Conservation (phyloP, 352 stramenopile genomes). For the Phytopythium boreale region DNA sequence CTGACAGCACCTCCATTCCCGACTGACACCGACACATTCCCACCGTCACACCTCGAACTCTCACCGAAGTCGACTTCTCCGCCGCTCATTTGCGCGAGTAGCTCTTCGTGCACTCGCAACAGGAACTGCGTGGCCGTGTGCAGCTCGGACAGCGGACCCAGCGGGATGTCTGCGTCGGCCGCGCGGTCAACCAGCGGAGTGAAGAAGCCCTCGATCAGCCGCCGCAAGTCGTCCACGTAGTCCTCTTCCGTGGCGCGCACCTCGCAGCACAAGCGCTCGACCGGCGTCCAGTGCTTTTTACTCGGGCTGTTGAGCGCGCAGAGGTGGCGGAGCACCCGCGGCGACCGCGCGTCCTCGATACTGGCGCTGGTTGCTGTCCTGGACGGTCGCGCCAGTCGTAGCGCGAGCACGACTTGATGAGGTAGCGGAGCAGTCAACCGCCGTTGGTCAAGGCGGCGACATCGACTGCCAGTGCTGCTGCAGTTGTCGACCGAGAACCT, state of each 20-base stretch:
- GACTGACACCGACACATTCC: not conserved
- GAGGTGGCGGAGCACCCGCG: constrained; percentile 23
- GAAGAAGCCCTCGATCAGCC: constrained; percentile 19
- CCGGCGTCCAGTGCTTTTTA: constrained; percentile 24
- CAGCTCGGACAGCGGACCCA: constrained; percentile 18
- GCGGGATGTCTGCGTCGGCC: constrained; percentile 8
- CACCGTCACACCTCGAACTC: no score
- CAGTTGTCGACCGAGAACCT: not conserved
- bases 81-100: constrained; percentile 3
- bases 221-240: constrained; percentile 24
- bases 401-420: not conserved
- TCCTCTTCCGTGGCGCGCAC: constrained; percentile 26
- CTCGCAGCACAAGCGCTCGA: constrained; percentile 27
- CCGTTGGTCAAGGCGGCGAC: not conserved
- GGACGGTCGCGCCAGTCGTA: not conserved
- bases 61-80: no score
- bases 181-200: constrained; percentile 13
- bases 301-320: constrained; percentile 20
- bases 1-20: not conserved
- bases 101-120: constrained; percentile 21
- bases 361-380: not conserved
- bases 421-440: not conserved
- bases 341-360: constrained; percentile 14
- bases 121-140: constrained; percentile 17
- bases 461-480: not conserved